Evolutionary conservation across 345 rosid genomes (phyloP), one percentile per base, ranked within the genome.

Genomic region (Gossypioides kirkii): DNA sequence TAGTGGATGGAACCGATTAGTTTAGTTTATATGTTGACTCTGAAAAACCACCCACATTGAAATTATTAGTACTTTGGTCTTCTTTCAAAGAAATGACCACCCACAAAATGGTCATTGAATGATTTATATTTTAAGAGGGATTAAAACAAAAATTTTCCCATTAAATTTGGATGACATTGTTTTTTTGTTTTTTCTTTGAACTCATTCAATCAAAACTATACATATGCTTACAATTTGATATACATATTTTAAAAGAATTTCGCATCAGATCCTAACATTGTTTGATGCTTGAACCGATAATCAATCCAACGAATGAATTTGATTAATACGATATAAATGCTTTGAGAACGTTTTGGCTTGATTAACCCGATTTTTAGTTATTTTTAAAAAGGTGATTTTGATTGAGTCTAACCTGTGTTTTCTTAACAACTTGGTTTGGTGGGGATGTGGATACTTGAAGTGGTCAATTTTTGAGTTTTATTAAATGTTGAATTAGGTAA

Each of bases 21-120:
- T 67, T 77, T 72, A 59, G 41, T 49, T 65, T 41, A 42, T 67
- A 52, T 6, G 58, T 49, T 53, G 72, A 72, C 70, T 32, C 16
- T 32, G 38, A 32, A 47, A 43, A 9, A 20, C 16, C 26, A 3
- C 13, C 4, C 5, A 2, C 61, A 52, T 63, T 3, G 63, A 70
- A 49, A 14, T 49, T 13, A 0, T 0, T 5, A 32, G 38, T 14
- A 28, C 16, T 16, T 32, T 13, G 38, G 43, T 61, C 65, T 28
- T 32, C 43, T 16, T 7, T 28, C 65, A 17, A 61, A 61, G 46
- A 17, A 61, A 36, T 8, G 46, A 17, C 13, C 0, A 16, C 13
- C 38, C 38, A 32, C 38, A 6, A n/a, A n/a, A n/a, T n/a, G n/a
- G n/a, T n/a, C n/a, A n/a, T 1, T 5, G 38, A 32, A 32, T 32